phyloP scores from a whole-genome alignment of 441 rosid genomes.

The Gossypium gossypioides region DNA sequence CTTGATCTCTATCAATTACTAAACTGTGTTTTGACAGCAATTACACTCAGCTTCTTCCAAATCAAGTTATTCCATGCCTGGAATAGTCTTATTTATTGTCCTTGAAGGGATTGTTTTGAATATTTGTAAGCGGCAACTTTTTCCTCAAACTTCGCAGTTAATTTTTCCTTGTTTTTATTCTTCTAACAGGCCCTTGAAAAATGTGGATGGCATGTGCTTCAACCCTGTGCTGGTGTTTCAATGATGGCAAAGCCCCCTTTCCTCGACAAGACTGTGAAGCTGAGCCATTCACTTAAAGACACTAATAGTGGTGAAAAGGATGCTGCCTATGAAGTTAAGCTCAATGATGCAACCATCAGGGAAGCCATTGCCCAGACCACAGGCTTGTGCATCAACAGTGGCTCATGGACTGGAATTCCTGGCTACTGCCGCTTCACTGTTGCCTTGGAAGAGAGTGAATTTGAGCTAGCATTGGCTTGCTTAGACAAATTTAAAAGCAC shows the following conservation, averaged over 20 bases:
- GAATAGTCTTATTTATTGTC: not conserved
- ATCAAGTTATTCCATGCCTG: not conserved
- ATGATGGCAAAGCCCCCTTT: conserved; percentile 78
- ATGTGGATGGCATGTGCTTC: conserved; percentile 74
- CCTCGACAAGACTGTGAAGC: conserved; percentile 44
- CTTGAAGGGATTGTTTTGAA: not conserved
- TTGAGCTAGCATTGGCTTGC: conserved; percentile 61
- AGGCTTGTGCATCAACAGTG: conserved; percentile 76
- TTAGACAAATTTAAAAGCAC: conserved; percentile 44
- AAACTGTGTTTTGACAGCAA: not conserved
- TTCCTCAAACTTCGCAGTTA: not conserved
- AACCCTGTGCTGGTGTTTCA: conserved; percentile 62
- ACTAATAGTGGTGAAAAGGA: conserved; percentile 15
- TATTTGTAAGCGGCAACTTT: not conserved
- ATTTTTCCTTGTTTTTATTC: not conserved
- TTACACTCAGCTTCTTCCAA: not conserved
- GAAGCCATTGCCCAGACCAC: conserved; percentile 58
- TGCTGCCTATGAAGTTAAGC: conserved; percentile 30
- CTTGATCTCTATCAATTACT: not conserved
- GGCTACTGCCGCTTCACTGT: conserved; percentile 82
- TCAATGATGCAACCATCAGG: conserved; percentile 55
- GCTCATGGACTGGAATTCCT: conserved; percentile 78
- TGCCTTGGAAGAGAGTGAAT: conserved; percentile 63
- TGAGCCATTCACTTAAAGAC: conserved; percentile 21
- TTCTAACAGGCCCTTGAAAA: conserved; percentile 49